A percentile compares a stretch with the other conserved stretches of the same genome.
These are phyloP conservation scores for Cenchrus purpureus DNA, from an alignment of 176 grass and related monocot genomes.

Conservation along the genomic window DNA sequence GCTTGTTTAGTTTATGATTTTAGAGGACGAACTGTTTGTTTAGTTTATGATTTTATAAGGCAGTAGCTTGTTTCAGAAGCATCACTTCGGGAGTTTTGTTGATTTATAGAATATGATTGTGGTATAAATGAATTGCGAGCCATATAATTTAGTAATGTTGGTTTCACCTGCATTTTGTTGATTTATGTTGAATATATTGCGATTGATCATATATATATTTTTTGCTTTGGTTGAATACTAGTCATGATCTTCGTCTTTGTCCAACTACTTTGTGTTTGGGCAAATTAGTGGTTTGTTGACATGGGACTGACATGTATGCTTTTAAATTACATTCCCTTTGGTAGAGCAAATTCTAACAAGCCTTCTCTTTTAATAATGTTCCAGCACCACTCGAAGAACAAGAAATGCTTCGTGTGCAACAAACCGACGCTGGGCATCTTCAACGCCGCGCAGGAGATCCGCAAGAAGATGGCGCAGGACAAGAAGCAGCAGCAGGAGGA, in stretches of 20 bases:
- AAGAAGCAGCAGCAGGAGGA: constrained; percentile 49
- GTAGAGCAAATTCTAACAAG: background rate
- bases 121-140: background rate
- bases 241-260: background rate
- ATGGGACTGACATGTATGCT: background rate
- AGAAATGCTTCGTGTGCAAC: constrained; percentile 89
- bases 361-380: constrained; percentile 18
- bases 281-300: background rate
- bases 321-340: background rate
- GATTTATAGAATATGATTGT: background rate
- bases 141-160: background rate
- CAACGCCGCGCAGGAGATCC: constrained; percentile 82
- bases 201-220: background rate
- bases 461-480: constrained; percentile 74
- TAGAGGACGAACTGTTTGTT: background rate
- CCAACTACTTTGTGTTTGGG: background rate
- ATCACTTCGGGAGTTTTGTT: background rate
- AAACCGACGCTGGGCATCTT: constrained; percentile 90
- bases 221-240: background rate
- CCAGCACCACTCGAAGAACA: constrained; percentile 92
- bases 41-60: background rate
- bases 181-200: background rate
- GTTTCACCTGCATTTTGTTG: background rate
- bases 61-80: background rate
- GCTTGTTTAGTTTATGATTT: background rate